Evolutionary conservation across 495 filamentous ascomycete species (phyloP), one percentile per base, ranked within the genome.

Genomic region (Penicillium pancosmium): DNA sequence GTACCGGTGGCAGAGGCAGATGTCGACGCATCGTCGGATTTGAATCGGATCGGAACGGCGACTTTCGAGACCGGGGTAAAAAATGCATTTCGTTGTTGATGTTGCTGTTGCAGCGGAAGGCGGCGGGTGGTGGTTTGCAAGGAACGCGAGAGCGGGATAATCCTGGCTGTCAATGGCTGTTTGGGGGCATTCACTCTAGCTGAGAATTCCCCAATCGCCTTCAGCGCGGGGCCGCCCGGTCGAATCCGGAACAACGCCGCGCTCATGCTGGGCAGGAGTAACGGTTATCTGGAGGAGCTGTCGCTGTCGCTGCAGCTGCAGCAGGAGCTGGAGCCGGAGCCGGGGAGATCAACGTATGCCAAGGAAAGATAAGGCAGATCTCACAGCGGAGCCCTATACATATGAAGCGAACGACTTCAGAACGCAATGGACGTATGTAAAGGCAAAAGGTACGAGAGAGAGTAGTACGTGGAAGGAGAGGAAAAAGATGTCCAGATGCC

Each of bases 161-260:
- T 43, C 36, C 65, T 54, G 16, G 46, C 33, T 6, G 62, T 19
- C 16, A 56, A 11, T 27, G 57, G 25, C 13, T 54, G 27, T 33
- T 57, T 69, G 10, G 67, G 56, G 10, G 53, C 57, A 31, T 67
- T 52, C 13, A 69, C 50, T 52, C 69, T 63, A 55, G 57, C 46
- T 43, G 68, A 63, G 35, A 72, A 40, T 13, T 64, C 55, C 13
- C 65, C 70, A 62, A 73, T 73, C 67, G 68, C 69, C 50, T 55
- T 67, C 56, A 74, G 66, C 56, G 65, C 69, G 36, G 60, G 55
- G 54, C 67, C 60, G 61, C 65, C 69, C 68, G 70, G 60, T 59
- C 74, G 70, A 67, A 69, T 63, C 70, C 70, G 69, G 66, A 69
- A 67, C 61, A 78, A 65, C 60, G 66, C 68, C 57, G 72, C 73